A percentile compares a stretch with the other conserved stretches of the same genome.
These are phyloP conservation scores for Hanseniaspora mollemarum DNA, from an alignment of 805 yeast species.

Conservation along the genomic window DNA sequence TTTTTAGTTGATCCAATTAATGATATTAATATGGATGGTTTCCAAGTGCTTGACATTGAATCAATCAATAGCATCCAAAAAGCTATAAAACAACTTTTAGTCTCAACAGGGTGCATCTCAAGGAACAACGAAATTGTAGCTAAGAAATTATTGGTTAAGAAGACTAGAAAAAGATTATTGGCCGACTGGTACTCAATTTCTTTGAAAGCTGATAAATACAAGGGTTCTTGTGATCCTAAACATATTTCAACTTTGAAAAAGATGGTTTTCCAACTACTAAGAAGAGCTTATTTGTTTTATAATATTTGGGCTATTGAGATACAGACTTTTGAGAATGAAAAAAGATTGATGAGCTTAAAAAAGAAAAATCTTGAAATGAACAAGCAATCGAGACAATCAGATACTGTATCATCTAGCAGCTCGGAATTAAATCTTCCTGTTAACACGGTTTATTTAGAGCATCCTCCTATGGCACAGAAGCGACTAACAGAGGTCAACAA, in stretches of 20 bases:
- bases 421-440: constrained; percentile 17
- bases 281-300: constrained; percentile 52
- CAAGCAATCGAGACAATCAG: neutral
- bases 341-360: constrained; percentile 16
- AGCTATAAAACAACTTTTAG: constrained; percentile 55
- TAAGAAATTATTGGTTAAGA: constrained; percentile 48
- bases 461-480: constrained; percentile 51
- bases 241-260: constrained; percentile 53
- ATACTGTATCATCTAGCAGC: neutral
- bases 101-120: constrained; percentile 62
- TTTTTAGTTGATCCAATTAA: constrained; percentile 56
- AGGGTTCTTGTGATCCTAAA: constrained; percentile 46
- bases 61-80: constrained; percentile 57
- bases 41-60: constrained; percentile 43
- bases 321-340: constrained; percentile 33
- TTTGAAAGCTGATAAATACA: constrained; percentile 64
- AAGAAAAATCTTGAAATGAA: constrained; percentile 26
- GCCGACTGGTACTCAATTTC: constrained; percentile 75
- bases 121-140: constrained; percentile 61
- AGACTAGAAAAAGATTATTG: constrained; percentile 53
- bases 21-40: constrained; percentile 22
- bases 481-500: constrained; percentile 56
- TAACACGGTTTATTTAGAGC: constrained; percentile 36
- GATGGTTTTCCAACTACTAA: constrained; percentile 54
- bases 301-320: constrained; percentile 64